These are phyloP conservation scores for Nephelium lappaceum DNA, from an alignment of 345 rosid genomes.

Conservation along the genomic window DNA sequence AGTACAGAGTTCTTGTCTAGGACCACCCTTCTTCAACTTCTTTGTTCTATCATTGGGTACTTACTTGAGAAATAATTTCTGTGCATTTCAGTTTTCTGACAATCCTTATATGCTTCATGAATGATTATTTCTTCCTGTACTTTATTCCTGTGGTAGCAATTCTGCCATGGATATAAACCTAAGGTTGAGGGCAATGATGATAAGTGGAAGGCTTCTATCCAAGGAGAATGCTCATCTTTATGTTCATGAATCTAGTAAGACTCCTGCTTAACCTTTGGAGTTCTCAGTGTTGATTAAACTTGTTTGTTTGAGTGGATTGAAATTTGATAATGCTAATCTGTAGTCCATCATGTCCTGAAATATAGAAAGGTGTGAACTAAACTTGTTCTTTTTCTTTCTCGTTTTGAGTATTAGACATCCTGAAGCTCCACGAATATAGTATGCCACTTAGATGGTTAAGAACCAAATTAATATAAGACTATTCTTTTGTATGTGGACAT, in stretches of 20 bases:
- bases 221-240: slow-evolving; percentile 48
- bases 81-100: neutral
- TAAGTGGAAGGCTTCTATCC: slow-evolving; percentile 79
- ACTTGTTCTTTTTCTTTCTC: neutral
- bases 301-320: slow-evolving; percentile 8
- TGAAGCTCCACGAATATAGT: neutral
- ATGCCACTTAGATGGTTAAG: neutral
- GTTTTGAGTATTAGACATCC: neutral
- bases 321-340: neutral
- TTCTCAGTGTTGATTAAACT: neutral
- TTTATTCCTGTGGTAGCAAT: slow-evolving; percentile 41
- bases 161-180: slow-evolving; percentile 50
- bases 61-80: slow-evolving; percentile 17
- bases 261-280: slow-evolving; percentile 7
- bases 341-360: slow-evolving; percentile 1
- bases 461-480: too few species aligned
- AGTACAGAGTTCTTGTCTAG: slow-evolving; percentile 71
- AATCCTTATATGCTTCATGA: neutral
- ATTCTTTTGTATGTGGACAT: too few species aligned
- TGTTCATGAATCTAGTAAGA: slow-evolving; percentile 71
- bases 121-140: neutral
- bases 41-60: slow-evolving; percentile 74
- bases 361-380: neutral
- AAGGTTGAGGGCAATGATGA: slow-evolving; percentile 83
- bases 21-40: slow-evolving; percentile 65